Evolutionary conservation across 768 basidiomycete species (phyloP).

Genomic region (Boletus subcaerulescens): DNA sequence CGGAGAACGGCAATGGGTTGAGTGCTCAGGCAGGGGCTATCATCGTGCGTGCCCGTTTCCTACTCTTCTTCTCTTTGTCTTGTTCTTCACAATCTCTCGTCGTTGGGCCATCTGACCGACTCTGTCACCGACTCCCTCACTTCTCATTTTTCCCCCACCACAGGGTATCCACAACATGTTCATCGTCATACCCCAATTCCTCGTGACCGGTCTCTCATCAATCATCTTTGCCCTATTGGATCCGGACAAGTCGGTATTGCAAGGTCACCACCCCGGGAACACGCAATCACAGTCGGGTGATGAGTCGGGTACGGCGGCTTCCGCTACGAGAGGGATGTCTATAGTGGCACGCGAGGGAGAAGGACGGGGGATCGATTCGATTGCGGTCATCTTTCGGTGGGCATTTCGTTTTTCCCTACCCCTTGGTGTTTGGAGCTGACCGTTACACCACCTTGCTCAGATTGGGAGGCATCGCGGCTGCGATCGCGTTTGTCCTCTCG

Average conservation of each 20-base stretch:
- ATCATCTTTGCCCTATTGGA: slow-evolving; percentile 87
- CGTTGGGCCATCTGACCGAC: background rate
- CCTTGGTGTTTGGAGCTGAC: too few species aligned
- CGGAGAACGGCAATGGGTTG: slow-evolving; percentile 34
- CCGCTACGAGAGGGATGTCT: too few species aligned
- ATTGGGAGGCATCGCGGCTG: slow-evolving; percentile 54
- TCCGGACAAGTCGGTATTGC: slow-evolving; percentile 47
- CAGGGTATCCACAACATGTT: slow-evolving; percentile 96
- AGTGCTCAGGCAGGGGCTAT: slow-evolving; percentile 89
- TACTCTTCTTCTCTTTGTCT: background rate
- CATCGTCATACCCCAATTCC: slow-evolving; percentile 91
- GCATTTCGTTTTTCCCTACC: background rate
- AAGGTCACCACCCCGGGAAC: slow-evolving; percentile 27
- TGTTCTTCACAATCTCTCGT: too few species aligned
- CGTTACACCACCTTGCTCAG: slow-evolving; percentile 28
- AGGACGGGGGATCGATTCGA: slow-evolving; percentile 36
- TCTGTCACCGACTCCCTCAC: background rate
- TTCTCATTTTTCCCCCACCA: too few species aligned
- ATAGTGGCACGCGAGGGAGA: background rate
- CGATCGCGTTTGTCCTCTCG: slow-evolving; percentile 52
- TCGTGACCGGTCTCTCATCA: slow-evolving; percentile 83
- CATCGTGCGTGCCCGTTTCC: slow-evolving; percentile 48
- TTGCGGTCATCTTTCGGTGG: slow-evolving; percentile 80
- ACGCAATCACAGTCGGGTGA: background rate
- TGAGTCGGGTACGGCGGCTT: background rate